Evolutionary conservation across 1,139 yeast species (phyloP).

Genomic region (Debaryomyces sp.): DNA sequence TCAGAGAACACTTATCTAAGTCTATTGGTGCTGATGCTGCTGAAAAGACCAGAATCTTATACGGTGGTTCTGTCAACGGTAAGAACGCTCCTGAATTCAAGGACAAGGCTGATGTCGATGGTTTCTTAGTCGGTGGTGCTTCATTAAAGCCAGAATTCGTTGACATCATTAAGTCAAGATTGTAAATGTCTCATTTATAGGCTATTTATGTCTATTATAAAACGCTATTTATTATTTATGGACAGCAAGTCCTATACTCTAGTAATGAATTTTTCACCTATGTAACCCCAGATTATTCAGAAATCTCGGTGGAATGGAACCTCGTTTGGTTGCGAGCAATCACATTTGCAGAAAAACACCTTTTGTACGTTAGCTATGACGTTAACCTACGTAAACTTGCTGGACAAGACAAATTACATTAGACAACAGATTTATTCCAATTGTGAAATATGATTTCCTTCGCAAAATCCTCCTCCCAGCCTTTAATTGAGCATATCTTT

Average conservation of each 20-base stretch:
- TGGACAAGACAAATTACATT: background rate
- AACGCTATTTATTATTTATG: background rate
- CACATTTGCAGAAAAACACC: background rate
- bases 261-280: no score
- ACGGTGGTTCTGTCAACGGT: constrained; percentile 99
- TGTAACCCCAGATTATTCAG: constrained; percentile 2
- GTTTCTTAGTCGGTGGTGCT: constrained; percentile 99
- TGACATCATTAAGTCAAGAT: constrained; percentile 92
- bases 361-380: background rate
- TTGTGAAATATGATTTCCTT: constrained; percentile 1
- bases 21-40: constrained; percentile 82
- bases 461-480: constrained; percentile 15
- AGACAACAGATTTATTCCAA: constrained; percentile 4
- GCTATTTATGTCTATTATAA: background rate
- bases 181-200: constrained; percentile 37
- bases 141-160: constrained; percentile 97
- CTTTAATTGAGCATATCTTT: constrained; percentile 16
- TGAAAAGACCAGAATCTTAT: constrained; percentile 80
- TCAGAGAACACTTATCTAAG: constrained; percentile 79
- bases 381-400: background rate
- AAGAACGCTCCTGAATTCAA: constrained; percentile 88
- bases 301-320: background rate
- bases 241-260: no score
- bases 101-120: constrained; percentile 93
- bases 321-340: background rate